phyloP scores from a whole-genome alignment of 148 eudicot species.

The Camellia japonica region DNA sequence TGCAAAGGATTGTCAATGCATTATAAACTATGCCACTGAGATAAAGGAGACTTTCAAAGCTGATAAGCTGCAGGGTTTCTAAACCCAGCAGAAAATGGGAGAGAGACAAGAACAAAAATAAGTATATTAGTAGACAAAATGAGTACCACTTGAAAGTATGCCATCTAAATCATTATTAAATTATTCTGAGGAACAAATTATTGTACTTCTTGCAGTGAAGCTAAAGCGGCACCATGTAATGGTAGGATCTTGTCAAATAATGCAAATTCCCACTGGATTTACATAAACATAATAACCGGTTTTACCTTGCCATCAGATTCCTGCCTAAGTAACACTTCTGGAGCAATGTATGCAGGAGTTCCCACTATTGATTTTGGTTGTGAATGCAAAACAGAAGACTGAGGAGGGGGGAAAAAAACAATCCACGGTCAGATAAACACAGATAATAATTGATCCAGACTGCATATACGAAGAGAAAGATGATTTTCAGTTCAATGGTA shows the following conservation, averaged over 20 bases:
- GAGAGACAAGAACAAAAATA: too few species aligned
- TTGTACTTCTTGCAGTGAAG: not conserved
- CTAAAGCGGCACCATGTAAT: not conserved
- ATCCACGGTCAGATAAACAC: not conserved
- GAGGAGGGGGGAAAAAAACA: conserved; percentile 17
- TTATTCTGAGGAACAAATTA: not conserved
- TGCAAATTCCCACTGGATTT: not conserved
- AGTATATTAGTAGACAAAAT: too few species aligned
- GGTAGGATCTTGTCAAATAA: not conserved
- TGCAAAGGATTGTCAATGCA: too few species aligned
- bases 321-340: conserved; percentile 80
- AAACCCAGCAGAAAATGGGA: too few species aligned
- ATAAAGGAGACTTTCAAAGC: too few species aligned
- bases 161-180: too few species aligned
- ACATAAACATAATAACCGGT: not conserved
- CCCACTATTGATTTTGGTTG: conserved; percentile 97
- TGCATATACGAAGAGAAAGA: not conserved
- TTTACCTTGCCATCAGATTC: conserved; percentile 95
- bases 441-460: not conserved
- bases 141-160: too few species aligned
- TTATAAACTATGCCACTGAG: too few species aligned
- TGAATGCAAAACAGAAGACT: conserved; percentile 92
- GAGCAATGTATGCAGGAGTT: conserved; percentile 94
- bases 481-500: not conserved
- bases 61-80: too few species aligned